Percentiles rank a stretch among this genome's conserved stretches.
phyloP scores from a whole-genome alignment of 176 grass and related monocot genomes.

The Typha latifolia region DNA sequence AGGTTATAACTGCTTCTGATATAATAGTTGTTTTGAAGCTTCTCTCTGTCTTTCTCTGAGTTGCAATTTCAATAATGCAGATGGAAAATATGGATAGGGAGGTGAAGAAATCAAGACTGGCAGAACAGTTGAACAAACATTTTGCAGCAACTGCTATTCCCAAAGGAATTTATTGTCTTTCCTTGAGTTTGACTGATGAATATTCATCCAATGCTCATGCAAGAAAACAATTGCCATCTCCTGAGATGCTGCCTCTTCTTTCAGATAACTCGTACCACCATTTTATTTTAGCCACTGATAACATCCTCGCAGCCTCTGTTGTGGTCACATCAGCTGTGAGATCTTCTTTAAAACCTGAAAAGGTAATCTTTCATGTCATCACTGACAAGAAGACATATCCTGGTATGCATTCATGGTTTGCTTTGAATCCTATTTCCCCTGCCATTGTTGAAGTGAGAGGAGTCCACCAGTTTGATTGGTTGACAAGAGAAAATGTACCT shows the following conservation, averaged over 20 bases:
- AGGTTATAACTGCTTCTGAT: too few relatives aligned
- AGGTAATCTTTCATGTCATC: constrained; percentile 83
- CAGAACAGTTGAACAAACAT: constrained; percentile 92
- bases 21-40: background rate
- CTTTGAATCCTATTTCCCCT: constrained; percentile 62
- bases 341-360: constrained; percentile 72
- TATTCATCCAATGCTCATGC: constrained; percentile 99
- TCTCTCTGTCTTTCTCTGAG: background rate
- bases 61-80: constrained; percentile 35
- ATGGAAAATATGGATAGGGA: constrained; percentile 96
- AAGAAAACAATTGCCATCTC: constrained; percentile 81
- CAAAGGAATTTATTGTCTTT: constrained; percentile 92
- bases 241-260: constrained; percentile 72
- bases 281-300: constrained; percentile 86
- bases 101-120: constrained; percentile 64
- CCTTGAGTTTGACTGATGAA: constrained; percentile 84
- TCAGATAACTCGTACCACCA: constrained; percentile 73
- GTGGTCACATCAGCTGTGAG: constrained; percentile 66
- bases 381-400: constrained; percentile 99
- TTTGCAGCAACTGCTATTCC: constrained; percentile 90
- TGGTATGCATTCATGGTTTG: constrained; percentile 98
- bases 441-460: constrained; percentile 86
- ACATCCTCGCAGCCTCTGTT: constrained; percentile 97
- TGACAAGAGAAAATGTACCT: constrained; percentile 86
- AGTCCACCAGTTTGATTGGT: constrained; percentile 95